These are phyloP conservation scores for Paspalum vaginatum DNA, from an alignment of 176 grass and related monocot species.

Conservation along the genomic window DNA sequence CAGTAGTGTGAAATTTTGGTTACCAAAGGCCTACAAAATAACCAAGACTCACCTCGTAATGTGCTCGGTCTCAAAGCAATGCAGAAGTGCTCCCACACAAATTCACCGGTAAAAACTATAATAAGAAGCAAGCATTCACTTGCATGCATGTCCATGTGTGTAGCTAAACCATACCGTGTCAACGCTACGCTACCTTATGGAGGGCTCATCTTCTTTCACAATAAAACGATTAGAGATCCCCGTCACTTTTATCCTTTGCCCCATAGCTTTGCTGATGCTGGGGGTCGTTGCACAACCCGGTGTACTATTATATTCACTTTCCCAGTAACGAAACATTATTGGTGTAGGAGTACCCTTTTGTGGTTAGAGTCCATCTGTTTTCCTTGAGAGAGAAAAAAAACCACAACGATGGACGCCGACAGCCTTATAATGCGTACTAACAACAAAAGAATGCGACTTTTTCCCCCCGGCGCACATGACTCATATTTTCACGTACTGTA, in stretches of 20 bases:
- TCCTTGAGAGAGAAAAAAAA: background rate
- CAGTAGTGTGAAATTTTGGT: no score
- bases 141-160: no score
- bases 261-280: conserved; percentile 13
- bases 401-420: background rate
- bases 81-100: no score
- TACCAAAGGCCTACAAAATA: no score
- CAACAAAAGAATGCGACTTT: conserved; percentile 23
- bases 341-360: background rate
- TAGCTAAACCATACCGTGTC: no score
- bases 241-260: background rate
- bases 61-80: no score
- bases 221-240: background rate
- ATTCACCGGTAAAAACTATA: no score
- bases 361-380: background rate
- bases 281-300: background rate
- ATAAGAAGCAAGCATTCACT: no score
- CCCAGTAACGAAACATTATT: background rate
- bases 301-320: background rate
- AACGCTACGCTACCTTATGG: no score
- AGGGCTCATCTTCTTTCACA: background rate
- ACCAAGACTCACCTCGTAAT: no score
- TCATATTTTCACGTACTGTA: conserved; percentile 14
- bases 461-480: conserved; percentile 6
- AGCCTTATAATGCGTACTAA: conserved; percentile 4